Evolutionary conservation across 1,284 basidiomycete genomes (phyloP), one percentile per base, ranked within the genome.

Genomic region (Macrocystidia cucumis): DNA sequence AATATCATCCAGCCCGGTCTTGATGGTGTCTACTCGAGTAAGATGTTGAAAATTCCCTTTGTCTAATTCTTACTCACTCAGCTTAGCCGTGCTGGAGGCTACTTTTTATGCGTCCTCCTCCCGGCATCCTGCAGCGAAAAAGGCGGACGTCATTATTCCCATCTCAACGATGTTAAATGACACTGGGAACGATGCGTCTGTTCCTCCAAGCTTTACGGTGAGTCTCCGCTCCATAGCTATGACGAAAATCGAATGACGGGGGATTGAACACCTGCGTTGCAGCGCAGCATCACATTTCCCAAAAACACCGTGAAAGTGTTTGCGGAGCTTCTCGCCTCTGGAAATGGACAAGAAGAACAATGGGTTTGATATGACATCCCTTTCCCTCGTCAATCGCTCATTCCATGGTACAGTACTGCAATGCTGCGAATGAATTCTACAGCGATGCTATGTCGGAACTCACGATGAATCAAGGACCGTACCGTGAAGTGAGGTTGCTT

Each of bases 401-500:
- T 34, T 5, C 22, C 21, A 19, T 29, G 19, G 18, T n/a, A n/a
- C 50, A 86, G 85, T 90, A 86, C 50, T 77, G 69, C 56, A 84
- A 86, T 44, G 62, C 69, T 20, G 66, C 83, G 1, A 74, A 85
- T 46, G 51, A 75, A 39, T 80, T 77, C 49, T 45, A 82, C 23
- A 39, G 51, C 4, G 59, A 67, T 40, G 55, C 88, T 5, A 81
- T 82, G 2, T 29, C 55, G 4, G 72, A 60, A 3, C 70, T 64
- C 18, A 71, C 70, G 3, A 67, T 65, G 36, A 72, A 69, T 1
- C 68, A 77, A 43, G 83, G 81, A 1, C 77, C 87, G 2, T 89
- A 88, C 66, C 69, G 86, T 22, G 87, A 91, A 55, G 75, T 89
- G 11, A 74, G 84, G 33, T 54, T 91, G 32, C 62, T 82, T n/a